Base-by-base conservation (phyloP, 371 early-diverging fungal species). In the Coemansia sp. region DNA sequence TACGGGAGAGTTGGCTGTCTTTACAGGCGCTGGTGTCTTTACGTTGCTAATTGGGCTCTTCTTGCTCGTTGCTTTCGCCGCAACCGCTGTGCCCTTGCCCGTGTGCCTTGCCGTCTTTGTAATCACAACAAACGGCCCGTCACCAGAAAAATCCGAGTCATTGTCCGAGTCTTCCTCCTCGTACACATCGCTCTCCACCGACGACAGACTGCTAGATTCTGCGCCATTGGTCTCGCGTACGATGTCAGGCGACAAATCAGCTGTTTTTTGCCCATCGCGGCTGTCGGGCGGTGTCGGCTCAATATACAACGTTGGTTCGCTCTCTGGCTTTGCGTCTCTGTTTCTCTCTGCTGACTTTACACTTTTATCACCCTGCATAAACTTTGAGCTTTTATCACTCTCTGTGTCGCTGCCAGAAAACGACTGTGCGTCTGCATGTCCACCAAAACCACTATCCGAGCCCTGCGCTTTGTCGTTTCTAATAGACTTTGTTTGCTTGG, bases 171-270 rank as follows among this genome's bases (percentile, higher is more conserved):
- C 62, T 4, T 48, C 26, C 20, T 42, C 59, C 11, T 59, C 44
- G 33, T 69, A 65, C 21, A 48, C 68, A 18, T 70, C 71, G 25
- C 42, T 64, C 14, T 65, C 67, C 33, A 33, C 33, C 2, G 33
- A 33, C 33, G 33, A 33, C 33, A 33, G 33, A 33, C 33, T 33
- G 33, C 33, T 33, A 33, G 33, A 7, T 9, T 9, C 33, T 9
- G 33, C 8, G 33, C 3, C 33, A 33, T 33, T 33, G 33, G 33
- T 3, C 33, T 33, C 2, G 33, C 9, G 33, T 3, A 2, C 33
- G 8, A 33, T 33, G 33, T 33, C 8, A 33, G 33, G 33, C 9
- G 8, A 33, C 33, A 9, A 33, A 2, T 33, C 33, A 33, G 33
- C 8, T 33, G 33, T 1, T 33, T 33, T 33, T 7, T 33, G 33